Percentiles rank a stretch among this genome's conserved stretches.
phyloP scores from a whole-genome alignment of 2,329 filamentous ascomycete species.

The Paecilomyces sp. region DNA sequence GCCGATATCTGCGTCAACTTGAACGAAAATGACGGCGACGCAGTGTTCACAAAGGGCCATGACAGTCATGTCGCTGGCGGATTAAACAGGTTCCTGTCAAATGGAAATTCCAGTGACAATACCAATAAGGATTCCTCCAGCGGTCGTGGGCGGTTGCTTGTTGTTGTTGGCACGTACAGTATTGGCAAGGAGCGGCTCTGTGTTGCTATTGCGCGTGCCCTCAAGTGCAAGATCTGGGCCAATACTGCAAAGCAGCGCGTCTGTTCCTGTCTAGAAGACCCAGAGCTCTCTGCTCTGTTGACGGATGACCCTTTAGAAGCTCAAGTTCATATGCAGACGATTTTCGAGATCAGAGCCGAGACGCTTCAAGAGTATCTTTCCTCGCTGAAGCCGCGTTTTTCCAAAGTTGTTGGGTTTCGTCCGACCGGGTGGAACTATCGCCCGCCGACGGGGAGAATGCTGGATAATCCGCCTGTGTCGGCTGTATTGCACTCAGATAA shows the following conservation, averaged over 20 bases:
- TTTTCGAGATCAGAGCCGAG: slow-evolving; percentile 89
- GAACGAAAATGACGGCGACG: slow-evolving; percentile 56
- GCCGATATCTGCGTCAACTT: slow-evolving; percentile 79
- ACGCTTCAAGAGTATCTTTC: slow-evolving; percentile 84
- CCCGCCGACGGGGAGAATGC: slow-evolving; percentile 57
- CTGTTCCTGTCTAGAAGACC: slow-evolving; percentile 75
- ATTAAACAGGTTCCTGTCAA: slow-evolving; percentile 58
- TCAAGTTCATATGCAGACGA: slow-evolving; percentile 94
- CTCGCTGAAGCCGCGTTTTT: slow-evolving; percentile 72
- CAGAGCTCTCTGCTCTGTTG: slow-evolving; percentile 68
- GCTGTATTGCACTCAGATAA: slow-evolving; percentile 58
- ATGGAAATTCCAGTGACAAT: slow-evolving; percentile 29
- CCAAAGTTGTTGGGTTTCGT: slow-evolving; percentile 79
- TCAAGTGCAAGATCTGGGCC: slow-evolving; percentile 85
- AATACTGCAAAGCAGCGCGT: slow-evolving; percentile 76
- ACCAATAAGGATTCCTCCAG: slow-evolving; percentile 17
- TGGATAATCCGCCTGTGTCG: slow-evolving; percentile 56
- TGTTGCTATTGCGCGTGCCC: slow-evolving; percentile 78
- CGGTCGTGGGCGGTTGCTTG: slow-evolving; percentile 64
- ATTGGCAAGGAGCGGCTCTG: slow-evolving; percentile 98
- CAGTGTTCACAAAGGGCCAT: slow-evolving; percentile 53
- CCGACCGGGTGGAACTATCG: slow-evolving; percentile 94
- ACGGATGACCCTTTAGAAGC: slow-evolving; percentile 75
- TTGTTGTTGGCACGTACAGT: slow-evolving; percentile 93
- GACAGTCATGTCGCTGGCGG: slow-evolving; percentile 47